phyloP scores from a whole-genome alignment of 148 eudicot species.

The Linanthus parryae region DNA sequence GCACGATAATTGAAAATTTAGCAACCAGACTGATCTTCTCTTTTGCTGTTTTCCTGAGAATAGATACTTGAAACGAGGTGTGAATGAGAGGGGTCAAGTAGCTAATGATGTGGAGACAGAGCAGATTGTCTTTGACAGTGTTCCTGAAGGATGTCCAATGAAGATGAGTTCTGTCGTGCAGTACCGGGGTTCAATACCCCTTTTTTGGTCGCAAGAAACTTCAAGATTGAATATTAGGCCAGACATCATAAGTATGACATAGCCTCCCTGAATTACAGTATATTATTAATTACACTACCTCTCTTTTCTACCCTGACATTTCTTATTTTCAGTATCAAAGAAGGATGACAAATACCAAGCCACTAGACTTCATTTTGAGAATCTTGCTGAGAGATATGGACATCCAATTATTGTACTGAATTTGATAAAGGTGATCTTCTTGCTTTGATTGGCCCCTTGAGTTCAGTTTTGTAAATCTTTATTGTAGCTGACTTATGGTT shows the following conservation, averaged over 20 bases:
- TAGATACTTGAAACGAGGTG: constrained; percentile 90
- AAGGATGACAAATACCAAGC: constrained; percentile 80
- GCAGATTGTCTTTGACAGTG: constrained; percentile 82
- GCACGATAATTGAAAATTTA: no score
- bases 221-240: constrained; percentile 90
- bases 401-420: constrained; percentile 88
- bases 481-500: background rate
- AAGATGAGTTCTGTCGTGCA: constrained; percentile 88
- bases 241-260: constrained; percentile 70
- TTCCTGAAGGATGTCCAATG: constrained; percentile 56
- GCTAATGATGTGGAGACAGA: constrained; percentile 98
- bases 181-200: constrained; percentile 95
- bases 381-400: constrained; percentile 86
- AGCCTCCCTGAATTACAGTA: background rate
- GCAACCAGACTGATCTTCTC: background rate
- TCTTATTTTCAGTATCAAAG: constrained; percentile 56
- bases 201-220: constrained; percentile 97
- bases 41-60: constrained; percentile 3
- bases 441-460: background rate
- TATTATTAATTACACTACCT: background rate
- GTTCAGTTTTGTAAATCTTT: background rate
- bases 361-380: constrained; percentile 89
- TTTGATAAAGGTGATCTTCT: constrained; percentile 66
- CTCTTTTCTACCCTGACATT: constrained; percentile 5
- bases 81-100: constrained; percentile 84